A percentile compares a stretch with the other conserved stretches of the same genome.
Evolutionary conservation across 2,329 filamentous ascomycete genomes (phyloP).

Genomic region (Hypoxylon sp.): DNA sequence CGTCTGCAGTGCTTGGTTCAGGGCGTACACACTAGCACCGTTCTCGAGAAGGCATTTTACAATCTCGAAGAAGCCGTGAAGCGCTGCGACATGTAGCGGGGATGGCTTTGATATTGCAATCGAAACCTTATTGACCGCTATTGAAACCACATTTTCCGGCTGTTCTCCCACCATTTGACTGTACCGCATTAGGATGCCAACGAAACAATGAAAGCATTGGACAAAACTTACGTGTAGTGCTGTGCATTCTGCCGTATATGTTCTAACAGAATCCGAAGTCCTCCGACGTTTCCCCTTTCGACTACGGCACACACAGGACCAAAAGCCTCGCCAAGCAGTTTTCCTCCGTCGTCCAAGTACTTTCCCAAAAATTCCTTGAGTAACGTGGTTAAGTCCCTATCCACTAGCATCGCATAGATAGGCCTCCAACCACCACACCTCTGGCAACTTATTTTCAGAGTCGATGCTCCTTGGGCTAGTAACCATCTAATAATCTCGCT

Average conservation of each 20-base stretch:
- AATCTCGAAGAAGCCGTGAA: background rate
- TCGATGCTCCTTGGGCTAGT: constrained; percentile 7
- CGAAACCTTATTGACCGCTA: background rate
- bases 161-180: background rate
- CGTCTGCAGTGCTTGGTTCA: background rate
- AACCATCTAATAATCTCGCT: constrained; percentile 4
- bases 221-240: constrained; percentile 19
- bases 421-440: background rate
- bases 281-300: no score
- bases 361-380: background rate
- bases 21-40: background rate
- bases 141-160: background rate
- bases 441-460: constrained; percentile 7
- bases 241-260: constrained; percentile 8
- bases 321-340: background rate
- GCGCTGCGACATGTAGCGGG: background rate
- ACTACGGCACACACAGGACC: background rate
- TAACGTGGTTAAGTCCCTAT: background rate
- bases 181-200: background rate
- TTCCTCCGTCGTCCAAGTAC: constrained; percentile 18
- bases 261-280: constrained; percentile 14
- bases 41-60: constrained; percentile 8
- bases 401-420: background rate
- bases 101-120: background rate
- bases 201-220: background rate